phyloP scores from a whole-genome alignment of 305 asterid species.

The Ajuga reptans region DNA sequence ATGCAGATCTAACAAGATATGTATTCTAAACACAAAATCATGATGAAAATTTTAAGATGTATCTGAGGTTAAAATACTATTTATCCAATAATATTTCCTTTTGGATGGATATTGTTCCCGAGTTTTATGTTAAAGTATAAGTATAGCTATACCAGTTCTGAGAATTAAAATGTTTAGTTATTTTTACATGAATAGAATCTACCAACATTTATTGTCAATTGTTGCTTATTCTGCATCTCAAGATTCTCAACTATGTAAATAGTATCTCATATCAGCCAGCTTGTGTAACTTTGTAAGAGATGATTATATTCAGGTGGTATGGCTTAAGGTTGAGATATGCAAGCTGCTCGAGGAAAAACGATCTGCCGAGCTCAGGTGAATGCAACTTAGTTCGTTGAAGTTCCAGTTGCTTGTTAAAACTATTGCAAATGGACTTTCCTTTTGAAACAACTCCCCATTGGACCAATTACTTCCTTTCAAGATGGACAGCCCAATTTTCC shows the following conservation, averaged over 20 bases:
- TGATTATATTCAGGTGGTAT: conserved; percentile 52
- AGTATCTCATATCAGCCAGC: neutral
- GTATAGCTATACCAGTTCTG: neutral
- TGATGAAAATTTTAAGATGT: no score
- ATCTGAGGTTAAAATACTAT: no score
- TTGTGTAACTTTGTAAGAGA: conserved; percentile 6
- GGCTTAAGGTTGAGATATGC: conserved; percentile 91
- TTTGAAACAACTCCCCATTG: neutral
- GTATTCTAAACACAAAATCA: no score
- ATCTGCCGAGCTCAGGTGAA: conserved; percentile 87
- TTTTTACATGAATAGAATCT: neutral
- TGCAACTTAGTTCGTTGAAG: neutral
- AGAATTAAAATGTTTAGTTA: neutral
- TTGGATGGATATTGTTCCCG: neutral
- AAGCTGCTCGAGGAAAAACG: conserved; percentile 88
- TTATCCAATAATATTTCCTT: neutral
- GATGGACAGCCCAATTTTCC: neutral
- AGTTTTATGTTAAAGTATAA: neutral
- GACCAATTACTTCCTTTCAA: neutral
- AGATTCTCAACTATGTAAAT: neutral
- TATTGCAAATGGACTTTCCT: neutral
- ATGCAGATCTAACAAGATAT: no score
- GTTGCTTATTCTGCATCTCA: neutral
- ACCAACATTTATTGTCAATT: conserved; percentile 3
- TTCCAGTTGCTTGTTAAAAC: neutral